These are phyloP conservation scores for Nothophoma quercina DNA, from an alignment of 2,329 filamentous ascomycete genomes.

Conservation along the genomic window DNA sequence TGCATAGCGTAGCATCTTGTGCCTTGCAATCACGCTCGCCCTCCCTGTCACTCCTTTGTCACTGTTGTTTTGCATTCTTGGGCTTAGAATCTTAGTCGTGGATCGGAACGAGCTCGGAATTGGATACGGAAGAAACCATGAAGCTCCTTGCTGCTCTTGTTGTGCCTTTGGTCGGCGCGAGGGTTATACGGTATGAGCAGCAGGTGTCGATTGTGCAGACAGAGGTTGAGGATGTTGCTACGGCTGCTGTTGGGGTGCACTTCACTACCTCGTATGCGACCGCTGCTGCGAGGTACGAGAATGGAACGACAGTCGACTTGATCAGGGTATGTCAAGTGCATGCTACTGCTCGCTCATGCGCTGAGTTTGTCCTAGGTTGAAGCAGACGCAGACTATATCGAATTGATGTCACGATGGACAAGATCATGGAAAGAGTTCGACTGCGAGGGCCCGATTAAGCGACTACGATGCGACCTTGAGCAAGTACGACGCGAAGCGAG, in stretches of 20 bases:
- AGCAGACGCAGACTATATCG: constrained; percentile 33
- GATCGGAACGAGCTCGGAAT: constrained; percentile 1
- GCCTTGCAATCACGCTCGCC: background rate
- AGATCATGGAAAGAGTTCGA: constrained; percentile 9
- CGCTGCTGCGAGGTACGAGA: constrained; percentile 32
- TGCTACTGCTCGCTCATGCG: background rate
- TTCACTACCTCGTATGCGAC: constrained; percentile 38
- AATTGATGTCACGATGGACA: constrained; percentile 34
- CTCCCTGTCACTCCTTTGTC: constrained; percentile 1
- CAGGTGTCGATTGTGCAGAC: constrained; percentile 1
- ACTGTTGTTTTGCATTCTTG: background rate
- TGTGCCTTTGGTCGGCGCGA: constrained; percentile 17
- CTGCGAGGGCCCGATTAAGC: constrained; percentile 13
- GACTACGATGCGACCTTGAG: constrained; percentile 9
- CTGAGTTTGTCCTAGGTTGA: constrained; percentile 13
- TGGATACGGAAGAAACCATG: too few species aligned
- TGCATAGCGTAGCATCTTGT: too few species aligned
- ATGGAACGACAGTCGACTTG: constrained; percentile 33
- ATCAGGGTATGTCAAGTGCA: constrained; percentile 22
- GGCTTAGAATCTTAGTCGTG: constrained; percentile 7
- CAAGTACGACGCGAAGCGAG: constrained; percentile 14
- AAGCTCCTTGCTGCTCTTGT: constrained; percentile 18
- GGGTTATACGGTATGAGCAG: constrained; percentile 9
- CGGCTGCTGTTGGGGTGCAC: constrained; percentile 34
- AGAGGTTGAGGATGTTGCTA: constrained; percentile 7